These are phyloP conservation scores for Mrakia blollopis DNA, from an alignment of 768 basidiomycete species.

Conservation along the genomic window DNA sequence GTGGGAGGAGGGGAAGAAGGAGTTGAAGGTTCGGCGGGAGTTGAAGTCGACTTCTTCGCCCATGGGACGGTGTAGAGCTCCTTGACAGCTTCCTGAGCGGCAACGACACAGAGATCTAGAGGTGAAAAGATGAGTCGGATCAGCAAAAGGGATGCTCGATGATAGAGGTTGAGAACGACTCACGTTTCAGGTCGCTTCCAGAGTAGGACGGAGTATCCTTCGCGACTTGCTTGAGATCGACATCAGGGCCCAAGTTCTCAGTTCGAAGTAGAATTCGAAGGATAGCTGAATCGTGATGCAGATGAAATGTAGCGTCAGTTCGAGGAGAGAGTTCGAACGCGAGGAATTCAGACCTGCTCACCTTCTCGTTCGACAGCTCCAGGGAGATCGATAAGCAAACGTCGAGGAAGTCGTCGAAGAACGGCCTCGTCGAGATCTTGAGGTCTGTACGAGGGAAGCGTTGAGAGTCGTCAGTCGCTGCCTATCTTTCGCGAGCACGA, in stretches of 20 bases:
- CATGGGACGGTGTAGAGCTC: slow-evolving; percentile 77
- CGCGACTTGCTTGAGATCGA: slow-evolving; percentile 59
- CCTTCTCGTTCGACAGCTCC: slow-evolving; percentile 80
- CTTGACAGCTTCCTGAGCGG: slow-evolving; percentile 86
- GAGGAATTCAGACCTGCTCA: slow-evolving; percentile 42
- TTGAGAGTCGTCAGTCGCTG: neutral
- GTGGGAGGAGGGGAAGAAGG: slow-evolving; percentile 15
- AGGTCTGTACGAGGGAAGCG: neutral
- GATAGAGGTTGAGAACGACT: slow-evolving; percentile 41
- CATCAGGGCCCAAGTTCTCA: slow-evolving; percentile 62
- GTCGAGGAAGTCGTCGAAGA: slow-evolving; percentile 75
- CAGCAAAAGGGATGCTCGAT: neutral
- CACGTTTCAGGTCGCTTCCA: slow-evolving; percentile 91
- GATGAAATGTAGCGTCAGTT: neutral
- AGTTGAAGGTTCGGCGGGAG: neutral
- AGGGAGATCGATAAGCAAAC: slow-evolving; percentile 82
- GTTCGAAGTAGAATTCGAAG: slow-evolving; percentile 79
- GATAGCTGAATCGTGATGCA: slow-evolving; percentile 56
- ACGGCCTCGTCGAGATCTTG: slow-evolving; percentile 64
- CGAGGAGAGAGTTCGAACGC: neutral
- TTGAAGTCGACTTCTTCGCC: slow-evolving; percentile 40
- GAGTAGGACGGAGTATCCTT: slow-evolving; percentile 79
- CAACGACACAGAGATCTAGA: slow-evolving; percentile 83
- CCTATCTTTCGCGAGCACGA: slow-evolving; percentile 27
- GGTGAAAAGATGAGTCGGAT: slow-evolving; percentile 10